These are phyloP conservation scores for Annona squamosa DNA, from an alignment of 164 flowering plant species.

Conservation along the genomic window DNA sequence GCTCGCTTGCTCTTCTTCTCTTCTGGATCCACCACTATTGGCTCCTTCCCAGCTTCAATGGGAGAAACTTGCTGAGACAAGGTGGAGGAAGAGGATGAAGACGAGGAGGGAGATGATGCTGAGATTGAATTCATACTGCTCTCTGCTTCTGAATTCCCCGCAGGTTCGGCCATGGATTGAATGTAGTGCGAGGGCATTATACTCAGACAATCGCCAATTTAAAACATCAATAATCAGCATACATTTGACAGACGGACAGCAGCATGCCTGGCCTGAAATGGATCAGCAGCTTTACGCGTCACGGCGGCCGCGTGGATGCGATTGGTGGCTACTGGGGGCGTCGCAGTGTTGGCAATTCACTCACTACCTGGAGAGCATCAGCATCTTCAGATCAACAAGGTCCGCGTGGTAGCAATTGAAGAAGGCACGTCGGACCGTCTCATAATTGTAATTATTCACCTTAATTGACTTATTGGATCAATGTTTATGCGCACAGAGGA, in stretches of 20 bases:
- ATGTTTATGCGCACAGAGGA: background rate
- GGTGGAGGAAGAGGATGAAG: conserved; percentile 5
- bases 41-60: background rate
- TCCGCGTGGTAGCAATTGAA: background rate
- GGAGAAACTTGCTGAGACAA: background rate
- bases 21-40: background rate
- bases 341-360: background rate
- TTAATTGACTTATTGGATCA: background rate
- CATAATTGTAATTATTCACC: background rate
- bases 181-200: background rate
- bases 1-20: conserved; percentile 17
- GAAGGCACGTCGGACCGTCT: background rate
- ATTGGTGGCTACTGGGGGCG: background rate
- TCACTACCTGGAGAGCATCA: too few species aligned
- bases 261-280: background rate
- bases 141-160: conserved; percentile 22
- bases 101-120: conserved; percentile 17
- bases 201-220: background rate
- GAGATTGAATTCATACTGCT: conserved; percentile 31
- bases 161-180: conserved; percentile 10
- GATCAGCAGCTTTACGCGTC: background rate
- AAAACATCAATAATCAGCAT: background rate
- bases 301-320: background rate
- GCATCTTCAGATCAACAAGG: background rate
- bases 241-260: background rate